phyloP scores from a whole-genome alignment of 768 basidiomycete species.

The Gelatoporia subvermispora region DNA sequence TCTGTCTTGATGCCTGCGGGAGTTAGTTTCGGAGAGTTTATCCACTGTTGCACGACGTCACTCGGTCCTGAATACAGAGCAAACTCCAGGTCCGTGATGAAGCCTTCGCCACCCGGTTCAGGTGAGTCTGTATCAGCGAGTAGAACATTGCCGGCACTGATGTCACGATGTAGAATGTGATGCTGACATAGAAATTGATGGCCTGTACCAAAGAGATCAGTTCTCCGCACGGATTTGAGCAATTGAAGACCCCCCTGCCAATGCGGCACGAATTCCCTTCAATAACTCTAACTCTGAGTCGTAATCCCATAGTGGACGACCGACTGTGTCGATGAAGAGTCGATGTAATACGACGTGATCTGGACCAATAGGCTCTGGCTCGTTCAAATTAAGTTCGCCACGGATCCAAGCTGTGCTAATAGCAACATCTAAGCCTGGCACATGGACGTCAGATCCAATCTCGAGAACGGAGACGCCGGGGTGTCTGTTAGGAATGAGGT shows the following conservation, averaged over 20 bases:
- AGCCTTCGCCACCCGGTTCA: not conserved
- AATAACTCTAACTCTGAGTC: not conserved
- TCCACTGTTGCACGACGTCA: not conserved
- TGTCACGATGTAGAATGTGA: not conserved
- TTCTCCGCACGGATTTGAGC: not conserved
- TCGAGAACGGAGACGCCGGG: too few species aligned
- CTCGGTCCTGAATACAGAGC: not conserved
- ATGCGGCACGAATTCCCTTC: not conserved
- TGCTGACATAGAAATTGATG: not conserved
- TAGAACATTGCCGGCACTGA: not conserved
- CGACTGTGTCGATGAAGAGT: not conserved
- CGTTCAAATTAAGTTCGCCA: too few species aligned
- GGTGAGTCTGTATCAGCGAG: not conserved
- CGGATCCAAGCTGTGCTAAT: too few species aligned
- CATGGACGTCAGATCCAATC: too few species aligned
- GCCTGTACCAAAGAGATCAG: not conserved
- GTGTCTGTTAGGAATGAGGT: too few species aligned
- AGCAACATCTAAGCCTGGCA: too few species aligned
- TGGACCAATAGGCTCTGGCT: too few species aligned
- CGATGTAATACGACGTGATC: not conserved
- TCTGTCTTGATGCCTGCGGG: not conserved
- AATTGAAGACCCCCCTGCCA: not conserved
- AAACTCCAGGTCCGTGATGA: not conserved
- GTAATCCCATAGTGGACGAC: not conserved
- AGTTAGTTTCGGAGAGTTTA: not conserved